These are phyloP conservation scores for Hibiscus mutabilis DNA, from an alignment of 345 rosid species.

Conservation along the genomic window DNA sequence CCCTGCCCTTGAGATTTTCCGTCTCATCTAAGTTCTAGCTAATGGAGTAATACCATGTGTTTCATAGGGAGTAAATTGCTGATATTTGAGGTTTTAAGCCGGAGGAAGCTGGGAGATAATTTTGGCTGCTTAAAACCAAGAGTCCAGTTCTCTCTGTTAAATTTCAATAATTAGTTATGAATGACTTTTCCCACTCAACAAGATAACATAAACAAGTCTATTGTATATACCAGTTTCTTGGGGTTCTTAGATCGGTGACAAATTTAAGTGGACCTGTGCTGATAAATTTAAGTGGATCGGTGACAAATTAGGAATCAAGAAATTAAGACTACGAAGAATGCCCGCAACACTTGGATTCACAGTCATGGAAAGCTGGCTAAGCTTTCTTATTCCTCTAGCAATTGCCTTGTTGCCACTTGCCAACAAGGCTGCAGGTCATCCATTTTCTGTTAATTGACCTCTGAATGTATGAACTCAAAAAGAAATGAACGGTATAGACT, in stretches of 20 bases:
- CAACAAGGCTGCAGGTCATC: neutral
- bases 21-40: neutral
- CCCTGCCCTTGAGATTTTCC: too few species aligned
- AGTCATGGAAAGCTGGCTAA: neutral
- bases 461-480: neutral
- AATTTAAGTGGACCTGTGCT: neutral
- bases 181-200: neutral
- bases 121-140: neutral
- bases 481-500: slow-evolving; percentile 11
- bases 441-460: neutral
- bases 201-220: neutral
- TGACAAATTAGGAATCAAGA: neutral
- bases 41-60: neutral
- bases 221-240: neutral
- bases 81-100: neutral
- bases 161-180: neutral
- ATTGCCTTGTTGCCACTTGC: neutral
- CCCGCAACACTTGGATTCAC: neutral
- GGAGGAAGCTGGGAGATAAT: neutral
- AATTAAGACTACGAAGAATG: neutral
- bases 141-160: neutral
- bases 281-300: neutral
- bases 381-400: neutral
- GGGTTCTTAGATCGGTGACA: neutral
- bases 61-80: neutral